phyloP scores from a whole-genome alignment of 768 basidiomycete species.

The Lentinula raphanica region DNA sequence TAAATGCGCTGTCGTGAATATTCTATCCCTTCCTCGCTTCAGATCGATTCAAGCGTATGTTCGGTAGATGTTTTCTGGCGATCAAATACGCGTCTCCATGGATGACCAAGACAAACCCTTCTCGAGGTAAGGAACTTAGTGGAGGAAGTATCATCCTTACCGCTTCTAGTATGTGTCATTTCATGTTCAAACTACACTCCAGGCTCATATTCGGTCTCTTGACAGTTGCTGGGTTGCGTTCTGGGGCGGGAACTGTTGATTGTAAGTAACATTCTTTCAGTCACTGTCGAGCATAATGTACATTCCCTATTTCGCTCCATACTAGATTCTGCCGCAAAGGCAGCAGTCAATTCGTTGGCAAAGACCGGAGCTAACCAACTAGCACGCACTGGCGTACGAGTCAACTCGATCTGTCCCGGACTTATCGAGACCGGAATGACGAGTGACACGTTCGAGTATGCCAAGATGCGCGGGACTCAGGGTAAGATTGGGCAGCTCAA shows the following conservation, averaged over 20 bases:
- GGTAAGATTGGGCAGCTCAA: constrained; percentile 82
- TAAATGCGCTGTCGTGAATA: constrained; percentile 63
- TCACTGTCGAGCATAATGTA: constrained; percentile 14
- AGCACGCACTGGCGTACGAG: constrained; percentile 75
- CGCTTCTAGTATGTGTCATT: constrained; percentile 67
- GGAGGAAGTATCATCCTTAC: constrained; percentile 86
- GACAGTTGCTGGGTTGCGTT: constrained; percentile 74
- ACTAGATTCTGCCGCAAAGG: constrained; percentile 94
- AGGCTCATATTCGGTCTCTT: neutral
- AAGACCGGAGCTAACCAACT: constrained; percentile 79
- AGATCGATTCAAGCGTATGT: neutral
- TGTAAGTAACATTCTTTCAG: constrained; percentile 44
- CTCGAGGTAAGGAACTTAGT: constrained; percentile 60
- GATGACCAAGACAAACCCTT: constrained; percentile 65
- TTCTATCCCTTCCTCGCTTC: neutral
- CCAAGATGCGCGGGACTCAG: constrained; percentile 67
- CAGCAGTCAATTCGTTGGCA: constrained; percentile 87
- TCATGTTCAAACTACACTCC: neutral
- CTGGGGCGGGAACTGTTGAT: constrained; percentile 77
- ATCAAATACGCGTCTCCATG: constrained; percentile 81
- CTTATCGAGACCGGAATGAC: constrained; percentile 96
- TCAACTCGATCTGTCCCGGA: constrained; percentile 88
- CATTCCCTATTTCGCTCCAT: constrained; percentile 9
- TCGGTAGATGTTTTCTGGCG: constrained; percentile 76
- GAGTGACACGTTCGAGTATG: constrained; percentile 64